Evolutionary conservation across 768 basidiomycete species (phyloP), one percentile per base, ranked within the genome.

Genomic region (Scleroderma bovista): DNA sequence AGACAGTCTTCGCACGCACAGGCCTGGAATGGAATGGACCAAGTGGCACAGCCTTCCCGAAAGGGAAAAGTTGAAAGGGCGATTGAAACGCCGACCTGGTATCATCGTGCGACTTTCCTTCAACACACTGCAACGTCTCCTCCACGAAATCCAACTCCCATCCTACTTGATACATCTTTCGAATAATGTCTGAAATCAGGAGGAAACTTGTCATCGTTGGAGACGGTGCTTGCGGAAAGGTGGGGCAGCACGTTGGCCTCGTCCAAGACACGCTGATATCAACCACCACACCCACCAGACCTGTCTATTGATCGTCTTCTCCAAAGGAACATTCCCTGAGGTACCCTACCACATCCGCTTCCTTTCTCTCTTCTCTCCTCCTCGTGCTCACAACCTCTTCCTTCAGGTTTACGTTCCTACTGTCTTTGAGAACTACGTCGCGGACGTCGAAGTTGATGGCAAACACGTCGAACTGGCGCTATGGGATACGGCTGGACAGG

Each of bases 401-500:
- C 50, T 29, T 7, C 58, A 98, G 95, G 96, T 98, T 60, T 98
- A 98, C 67, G 93, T 98, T 55, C 96, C 96, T 44, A 99, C 96
- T 51, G 96, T 99, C 46, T 99, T 98, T 60, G 96, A 99, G 79
- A 97, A 97, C 83, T 96, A 97, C 69, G 95, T 96, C 49, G 95
- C 95, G 59, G 94, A 98, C 69, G 93, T 98, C 44, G 93, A 97
- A 69, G 94, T 98, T 54, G 95, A 98, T 64, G 91, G 91, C 59
- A 98, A 95, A 75, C 91, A 94, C 66, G 94, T 98, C 60, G 96
- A 99, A 72, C 79, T 99, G 62, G 95, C 96, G 24, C 75, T 99
- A 61, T 98, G 96, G 96, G 96, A 98, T 94, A 98, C 96, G 46
- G 95, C 96, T 31, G 96, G 96, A 47, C 95, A 98, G 70, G 95